Conservation (phyloP, 352 stramenopile genomes). For the Pythium graminicola region DNA sequence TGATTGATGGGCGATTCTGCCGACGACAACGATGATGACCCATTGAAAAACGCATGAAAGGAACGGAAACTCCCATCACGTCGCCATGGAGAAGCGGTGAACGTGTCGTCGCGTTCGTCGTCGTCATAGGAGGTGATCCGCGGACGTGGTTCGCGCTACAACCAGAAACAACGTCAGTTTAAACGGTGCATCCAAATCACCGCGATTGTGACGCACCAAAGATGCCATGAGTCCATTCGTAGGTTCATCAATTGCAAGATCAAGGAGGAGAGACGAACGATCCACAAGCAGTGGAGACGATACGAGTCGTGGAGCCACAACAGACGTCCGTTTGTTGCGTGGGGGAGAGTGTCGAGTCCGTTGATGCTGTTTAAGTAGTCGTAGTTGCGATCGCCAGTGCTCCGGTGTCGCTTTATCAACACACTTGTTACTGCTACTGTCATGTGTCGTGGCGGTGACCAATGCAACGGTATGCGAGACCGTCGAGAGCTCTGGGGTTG, state of each 20-base stretch:
- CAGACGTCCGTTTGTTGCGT: conserved; percentile 2
- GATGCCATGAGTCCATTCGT: too few relatives aligned
- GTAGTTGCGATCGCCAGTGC: conserved; percentile 15
- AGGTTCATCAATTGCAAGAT: neutral
- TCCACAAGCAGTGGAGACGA: conserved; percentile 5
- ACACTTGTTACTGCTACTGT: too few relatives aligned
- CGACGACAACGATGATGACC: neutral
- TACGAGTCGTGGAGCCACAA: neutral
- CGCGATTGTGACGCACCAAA: neutral
- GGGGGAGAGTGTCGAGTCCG: neutral
- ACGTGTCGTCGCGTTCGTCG: neutral
- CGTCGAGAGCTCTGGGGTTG: neutral
- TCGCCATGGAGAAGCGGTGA: conserved; percentile 11
- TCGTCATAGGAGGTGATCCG: conserved; percentile 16
- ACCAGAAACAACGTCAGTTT: too few relatives aligned
- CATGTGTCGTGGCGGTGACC: too few relatives aligned
- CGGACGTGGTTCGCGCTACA: conserved; percentile 12
- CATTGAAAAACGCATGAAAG: conserved; percentile 44
- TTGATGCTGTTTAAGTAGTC: conserved; percentile 17
- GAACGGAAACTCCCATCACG: conserved; percentile 30
- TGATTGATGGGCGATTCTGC: too few relatives aligned
- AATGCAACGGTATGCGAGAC: neutral
- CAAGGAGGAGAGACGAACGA: neutral
- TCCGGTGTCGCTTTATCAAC: neutral
- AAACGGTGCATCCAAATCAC: too few relatives aligned